A percentile compares a stretch with the other conserved stretches of the same genome.
Conservation (phyloP, 257 asterid genomes). For the Solanum paucissectum region DNA sequence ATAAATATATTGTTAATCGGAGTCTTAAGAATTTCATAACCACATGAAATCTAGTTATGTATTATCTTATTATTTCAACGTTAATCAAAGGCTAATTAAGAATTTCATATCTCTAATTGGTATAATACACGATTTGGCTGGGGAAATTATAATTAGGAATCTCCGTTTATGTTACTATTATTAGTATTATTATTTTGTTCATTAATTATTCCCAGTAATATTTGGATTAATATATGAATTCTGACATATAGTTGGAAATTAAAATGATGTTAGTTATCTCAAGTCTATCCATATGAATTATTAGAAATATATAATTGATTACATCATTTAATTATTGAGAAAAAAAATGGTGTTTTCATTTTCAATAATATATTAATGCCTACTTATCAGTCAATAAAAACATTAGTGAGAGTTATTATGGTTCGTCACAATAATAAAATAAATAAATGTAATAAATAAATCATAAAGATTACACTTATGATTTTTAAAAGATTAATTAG, state of each 20-base stretch:
- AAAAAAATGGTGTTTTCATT: background rate
- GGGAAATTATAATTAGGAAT: too few relatives aligned
- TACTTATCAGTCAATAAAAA: background rate
- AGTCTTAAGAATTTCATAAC: background rate
- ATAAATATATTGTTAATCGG: background rate
- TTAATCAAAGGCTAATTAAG: background rate
- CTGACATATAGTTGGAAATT: background rate
- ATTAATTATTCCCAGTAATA: background rate
- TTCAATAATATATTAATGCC: background rate
- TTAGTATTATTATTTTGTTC: background rate
- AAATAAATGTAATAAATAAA: background rate
- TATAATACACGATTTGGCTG: background rate
- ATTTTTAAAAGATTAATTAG: background rate
- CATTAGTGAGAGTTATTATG: background rate
- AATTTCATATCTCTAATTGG: background rate
- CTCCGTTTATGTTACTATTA: background rate
- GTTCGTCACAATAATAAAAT: background rate
- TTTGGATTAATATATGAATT: background rate
- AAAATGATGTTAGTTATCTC: background rate
- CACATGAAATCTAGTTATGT: background rate
- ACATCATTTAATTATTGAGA: background rate
- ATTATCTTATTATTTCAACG: background rate
- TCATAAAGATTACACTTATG: background rate
- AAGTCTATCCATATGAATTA: background rate
- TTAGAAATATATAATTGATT: background rate